Percentiles rank a stretch among this genome's conserved stretches.
Conservation (phyloP, 345 rosid species). For the Clarkia xantiana region DNA sequence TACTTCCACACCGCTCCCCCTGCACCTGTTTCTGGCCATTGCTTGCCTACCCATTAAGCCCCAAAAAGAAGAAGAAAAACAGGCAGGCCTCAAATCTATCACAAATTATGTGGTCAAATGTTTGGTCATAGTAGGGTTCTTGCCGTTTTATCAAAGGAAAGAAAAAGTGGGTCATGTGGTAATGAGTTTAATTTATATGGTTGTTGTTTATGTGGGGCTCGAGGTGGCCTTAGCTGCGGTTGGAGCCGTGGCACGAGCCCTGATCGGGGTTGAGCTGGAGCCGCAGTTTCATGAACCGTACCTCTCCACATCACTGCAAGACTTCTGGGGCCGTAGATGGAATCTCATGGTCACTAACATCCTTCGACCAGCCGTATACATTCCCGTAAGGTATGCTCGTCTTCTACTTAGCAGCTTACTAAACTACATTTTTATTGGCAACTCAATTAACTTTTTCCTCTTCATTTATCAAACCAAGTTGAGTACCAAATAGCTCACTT, state of each 20-base stretch:
- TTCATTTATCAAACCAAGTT: too few relatives aligned
- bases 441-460: too few relatives aligned
- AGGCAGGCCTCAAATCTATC: slow-evolving; percentile 4
- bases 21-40: slow-evolving; percentile 26
- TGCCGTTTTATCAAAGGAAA: slow-evolving; percentile 12
- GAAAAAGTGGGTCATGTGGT: slow-evolving; percentile 19
- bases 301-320: slow-evolving; percentile 46
- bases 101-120: slow-evolving; percentile 21
- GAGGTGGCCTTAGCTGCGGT: slow-evolving; percentile 26
- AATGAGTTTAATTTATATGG: slow-evolving; percentile 18
- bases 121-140: slow-evolving; percentile 15
- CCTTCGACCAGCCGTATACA: slow-evolving; percentile 45
- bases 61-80: slow-evolving; percentile 5
- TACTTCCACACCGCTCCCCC: slow-evolving; percentile 13
- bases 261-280: slow-evolving; percentile 22
- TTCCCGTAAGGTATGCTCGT: slow-evolving; percentile 18
- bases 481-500: too few relatives aligned
- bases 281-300: slow-evolving; percentile 44
- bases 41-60: slow-evolving; percentile 50
- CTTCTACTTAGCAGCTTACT: too few relatives aligned
- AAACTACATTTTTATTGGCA: too few relatives aligned
- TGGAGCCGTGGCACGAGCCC: slow-evolving; percentile 24
- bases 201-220: slow-evolving; percentile 25
- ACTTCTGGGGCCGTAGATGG: slow-evolving; percentile 72
- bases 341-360: slow-evolving; percentile 45